Evolutionary conservation across 2,329 filamentous ascomycete genomes (phyloP).

Genomic region (Fusarium caatingaense): DNA sequence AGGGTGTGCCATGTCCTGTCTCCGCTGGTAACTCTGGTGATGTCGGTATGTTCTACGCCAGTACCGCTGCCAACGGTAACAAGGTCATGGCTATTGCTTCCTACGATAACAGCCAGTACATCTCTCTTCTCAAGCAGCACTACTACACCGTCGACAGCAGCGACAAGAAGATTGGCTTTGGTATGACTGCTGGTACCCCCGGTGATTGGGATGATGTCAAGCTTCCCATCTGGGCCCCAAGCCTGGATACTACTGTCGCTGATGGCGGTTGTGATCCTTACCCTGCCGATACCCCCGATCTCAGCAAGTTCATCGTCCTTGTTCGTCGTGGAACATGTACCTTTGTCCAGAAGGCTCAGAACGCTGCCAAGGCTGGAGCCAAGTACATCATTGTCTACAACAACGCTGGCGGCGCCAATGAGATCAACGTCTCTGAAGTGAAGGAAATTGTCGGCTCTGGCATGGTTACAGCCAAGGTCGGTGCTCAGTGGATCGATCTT

Average conservation of each 20-base stretch:
- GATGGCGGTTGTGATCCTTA: slow-evolving; percentile 65
- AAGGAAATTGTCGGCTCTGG: slow-evolving; percentile 18
- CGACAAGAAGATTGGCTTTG: slow-evolving; percentile 50
- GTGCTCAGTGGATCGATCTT: slow-evolving; percentile 23
- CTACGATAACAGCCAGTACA: slow-evolving; percentile 59
- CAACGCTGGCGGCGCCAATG: slow-evolving; percentile 49
- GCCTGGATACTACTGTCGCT: slow-evolving; percentile 59
- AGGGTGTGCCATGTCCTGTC: slow-evolving; percentile 65
- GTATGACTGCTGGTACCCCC: slow-evolving; percentile 56
- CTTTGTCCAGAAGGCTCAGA: slow-evolving; percentile 65
- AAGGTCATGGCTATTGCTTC: slow-evolving; percentile 62
- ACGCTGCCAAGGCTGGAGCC: slow-evolving; percentile 65
- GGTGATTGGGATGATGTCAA: slow-evolving; percentile 57
- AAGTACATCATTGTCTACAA: slow-evolving; percentile 73
- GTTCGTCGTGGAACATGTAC: slow-evolving; percentile 69
- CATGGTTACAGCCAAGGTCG: slow-evolving; percentile 16
- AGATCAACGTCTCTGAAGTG: slow-evolving; percentile 14
- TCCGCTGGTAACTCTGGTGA: slow-evolving; percentile 64
- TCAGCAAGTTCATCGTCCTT: slow-evolving; percentile 68
- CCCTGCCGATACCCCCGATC: slow-evolving; percentile 65
- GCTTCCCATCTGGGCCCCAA: slow-evolving; percentile 62
- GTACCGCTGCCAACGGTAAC: slow-evolving; percentile 61
- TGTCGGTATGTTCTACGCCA: slow-evolving; percentile 61
- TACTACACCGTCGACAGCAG: slow-evolving; percentile 56
- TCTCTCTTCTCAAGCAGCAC: slow-evolving; percentile 56